Evolutionary conservation across 2,329 filamentous ascomycete species (phyloP), one percentile per base, ranked within the genome.

Genomic region (Exophiala sp.): DNA sequence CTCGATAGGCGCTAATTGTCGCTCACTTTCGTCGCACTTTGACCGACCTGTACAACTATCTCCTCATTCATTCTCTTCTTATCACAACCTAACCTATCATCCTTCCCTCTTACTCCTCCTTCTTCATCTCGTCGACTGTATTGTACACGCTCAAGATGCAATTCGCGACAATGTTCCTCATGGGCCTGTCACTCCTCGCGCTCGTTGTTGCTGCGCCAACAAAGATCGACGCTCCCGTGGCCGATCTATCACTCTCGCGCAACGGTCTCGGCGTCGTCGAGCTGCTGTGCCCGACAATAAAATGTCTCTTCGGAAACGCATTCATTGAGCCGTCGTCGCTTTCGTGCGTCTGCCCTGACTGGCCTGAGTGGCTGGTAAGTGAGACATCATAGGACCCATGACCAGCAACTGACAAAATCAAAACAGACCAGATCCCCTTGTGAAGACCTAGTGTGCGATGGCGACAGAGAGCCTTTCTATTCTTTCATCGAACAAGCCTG

Each of bases 341-440:
- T 24, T 24, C 42, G 24, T 59, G 57, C 38, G 39, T 34, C 5
- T 59, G 57, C 36, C 50, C 57, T 14, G 43, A 35, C 32, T 50
- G 38, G 55, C 11, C 50, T 7, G 29, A 43, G 4, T 12, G 24
- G 12, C 41, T 43, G 34, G 56, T 58, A 38, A 53, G 52, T 36
- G 11, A 35, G 36, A 34, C 7, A 4, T 35, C n/a, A 29, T 3
- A 4, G n/a, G 12, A 4, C 4, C 5, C 41, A 29, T 43, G 41
- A 43, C 18, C 21, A 43, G 18, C 21, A n/a, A 43, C 41, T 43
- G 21, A 43, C 21, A 24, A 12, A 12, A 32, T 16, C 20, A 10
- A n/a, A 24, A 32, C 32, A 59, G 57, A 47, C 55, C 16, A 24
- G 16, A 33, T n/a, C 38, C 40, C 51, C 57, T n/a, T 60, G 54